Base-by-base conservation (phyloP, 2,329 filamentous ascomycete species). In the Metarhizium humberi region DNA sequence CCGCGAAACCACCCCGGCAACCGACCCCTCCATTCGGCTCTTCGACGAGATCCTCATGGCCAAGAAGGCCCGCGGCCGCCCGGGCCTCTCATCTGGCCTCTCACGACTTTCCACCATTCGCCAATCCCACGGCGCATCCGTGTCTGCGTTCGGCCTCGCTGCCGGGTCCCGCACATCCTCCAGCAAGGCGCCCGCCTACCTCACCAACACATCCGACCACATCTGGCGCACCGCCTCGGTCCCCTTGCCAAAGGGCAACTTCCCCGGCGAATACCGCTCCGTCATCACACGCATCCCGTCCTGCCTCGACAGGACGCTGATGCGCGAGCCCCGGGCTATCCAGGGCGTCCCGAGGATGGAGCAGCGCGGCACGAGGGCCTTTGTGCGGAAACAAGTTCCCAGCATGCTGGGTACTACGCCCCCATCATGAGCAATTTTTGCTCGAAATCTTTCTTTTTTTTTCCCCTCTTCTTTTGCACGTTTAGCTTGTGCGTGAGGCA, bases 251-350 rank as follows among this genome's bases (percentile, higher is more conserved):
- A 80, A 76, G 60, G 77, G 80, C 53, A 84, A 81, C 62, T 85
- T 86, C 60, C 75, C 79, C 0, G 81, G 81, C 56, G 81, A 85
- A 61, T 87, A 87, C 70, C 77, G 78, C 56, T 71, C 77, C 36
- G 75, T 84, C 14, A 75, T 83, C 54, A 83, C 82, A 13, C 74
- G 84, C 61, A 84, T 89, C 42, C 94, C 94, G 5, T 84, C 89
- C 7, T 92, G 89, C 65, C 79, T 99, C 10, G 94, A 99, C 64
- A 81, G 86, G 4, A 81, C 84, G 14, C 76, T 96, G 50, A 96
- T 97, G 90, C 90, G 90, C 68, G 92, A 96, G 71, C 92, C 92
- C 34, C 82, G 92, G 56, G 85, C 89, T 59, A 92, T 96, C 43
- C 90, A 95, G 68, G 92, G 92, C 40, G 85, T 91, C n/a, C 91